These are phyloP conservation scores for Ilyonectria sp. DNA, from an alignment of 2,329 filamentous ascomycete species.

Conservation along the genomic window DNA sequence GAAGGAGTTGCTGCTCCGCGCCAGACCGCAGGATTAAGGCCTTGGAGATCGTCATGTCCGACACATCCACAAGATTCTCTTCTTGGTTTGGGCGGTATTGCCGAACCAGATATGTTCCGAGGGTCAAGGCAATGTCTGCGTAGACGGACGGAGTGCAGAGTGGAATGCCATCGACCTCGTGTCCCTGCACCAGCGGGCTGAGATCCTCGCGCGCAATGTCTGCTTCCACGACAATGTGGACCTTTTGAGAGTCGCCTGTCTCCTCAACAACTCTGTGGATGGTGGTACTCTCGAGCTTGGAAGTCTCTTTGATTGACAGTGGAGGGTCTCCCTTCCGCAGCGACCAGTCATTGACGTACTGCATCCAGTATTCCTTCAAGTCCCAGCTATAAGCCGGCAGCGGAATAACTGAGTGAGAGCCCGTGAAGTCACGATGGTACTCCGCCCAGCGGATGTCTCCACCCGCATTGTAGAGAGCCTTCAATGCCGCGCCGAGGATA, in stretches of 20 bases:
- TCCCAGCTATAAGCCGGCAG: slow-evolving; percentile 82
- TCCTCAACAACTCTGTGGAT: slow-evolving; percentile 39
- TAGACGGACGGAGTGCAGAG: slow-evolving; percentile 40
- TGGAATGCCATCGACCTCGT: slow-evolving; percentile 40
- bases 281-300: slow-evolving; percentile 37
- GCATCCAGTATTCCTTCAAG: slow-evolving; percentile 79
- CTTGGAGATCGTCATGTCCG: slow-evolving; percentile 41
- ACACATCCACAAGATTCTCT: slow-evolving; percentile 35
- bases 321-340: slow-evolving; percentile 71
- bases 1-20: slow-evolving; percentile 28
- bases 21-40: slow-evolving; percentile 30
- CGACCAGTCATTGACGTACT: slow-evolving; percentile 78
- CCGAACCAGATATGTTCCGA: slow-evolving; percentile 34
- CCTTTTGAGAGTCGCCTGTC: slow-evolving; percentile 31
- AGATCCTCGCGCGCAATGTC: slow-evolving; percentile 40
- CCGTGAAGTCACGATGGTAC: slow-evolving; percentile 48
- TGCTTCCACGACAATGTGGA: slow-evolving; percentile 36
- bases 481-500: slow-evolving; percentile 24
- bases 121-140: slow-evolving; percentile 38
- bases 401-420: slow-evolving; percentile 61
- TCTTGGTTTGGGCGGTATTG: slow-evolving; percentile 31
- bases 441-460: slow-evolving; percentile 41
- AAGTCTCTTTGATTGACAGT: slow-evolving; percentile 28
- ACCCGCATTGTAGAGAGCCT: slow-evolving; percentile 32
- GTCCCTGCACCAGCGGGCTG: slow-evolving; percentile 36